phyloP scores from a whole-genome alignment of 192 early-diverging fungal genomes.

The Chytriomyces hyalinus region DNA sequence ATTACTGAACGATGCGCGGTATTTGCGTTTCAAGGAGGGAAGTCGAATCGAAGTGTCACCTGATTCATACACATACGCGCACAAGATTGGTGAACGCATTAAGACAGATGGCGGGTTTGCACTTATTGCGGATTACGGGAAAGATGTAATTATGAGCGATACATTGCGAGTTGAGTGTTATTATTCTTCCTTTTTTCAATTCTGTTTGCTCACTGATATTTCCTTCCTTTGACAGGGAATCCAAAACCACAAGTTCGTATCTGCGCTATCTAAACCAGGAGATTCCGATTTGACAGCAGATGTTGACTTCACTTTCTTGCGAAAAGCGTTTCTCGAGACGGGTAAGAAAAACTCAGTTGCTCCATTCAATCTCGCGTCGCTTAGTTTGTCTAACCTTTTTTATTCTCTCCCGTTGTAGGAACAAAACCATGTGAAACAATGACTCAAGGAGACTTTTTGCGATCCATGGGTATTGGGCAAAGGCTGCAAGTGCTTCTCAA shows the following conservation, averaged over 20 bases:
- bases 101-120: slow-evolving; percentile 70
- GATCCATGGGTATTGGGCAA: slow-evolving; percentile 80
- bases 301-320: slow-evolving; percentile 77
- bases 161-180: slow-evolving; percentile 69
- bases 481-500: slow-evolving; percentile 73
- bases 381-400: not conserved
- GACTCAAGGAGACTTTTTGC: slow-evolving; percentile 75
- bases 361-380: not conserved
- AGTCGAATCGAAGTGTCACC: slow-evolving; percentile 85
- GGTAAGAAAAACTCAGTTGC: not conserved
- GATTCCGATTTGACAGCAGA: slow-evolving; percentile 88
- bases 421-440: slow-evolving; percentile 69
- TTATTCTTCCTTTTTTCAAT: not conserved
- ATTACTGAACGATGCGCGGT: slow-evolving; percentile 34
- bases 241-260: slow-evolving; percentile 76
- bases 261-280: slow-evolving; percentile 81
- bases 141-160: slow-evolving; percentile 74
- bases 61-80: slow-evolving; percentile 70
- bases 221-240: slow-evolving; percentile 66
- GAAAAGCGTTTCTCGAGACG: slow-evolving; percentile 25
- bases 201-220: slow-evolving; percentile 19
- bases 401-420: not conserved
- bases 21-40: slow-evolving; percentile 67
- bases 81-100: slow-evolving; percentile 74
- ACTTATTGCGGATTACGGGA: slow-evolving; percentile 89